Conservation (phyloP, 331 rosid species). For the Rosa hybrid region DNA sequence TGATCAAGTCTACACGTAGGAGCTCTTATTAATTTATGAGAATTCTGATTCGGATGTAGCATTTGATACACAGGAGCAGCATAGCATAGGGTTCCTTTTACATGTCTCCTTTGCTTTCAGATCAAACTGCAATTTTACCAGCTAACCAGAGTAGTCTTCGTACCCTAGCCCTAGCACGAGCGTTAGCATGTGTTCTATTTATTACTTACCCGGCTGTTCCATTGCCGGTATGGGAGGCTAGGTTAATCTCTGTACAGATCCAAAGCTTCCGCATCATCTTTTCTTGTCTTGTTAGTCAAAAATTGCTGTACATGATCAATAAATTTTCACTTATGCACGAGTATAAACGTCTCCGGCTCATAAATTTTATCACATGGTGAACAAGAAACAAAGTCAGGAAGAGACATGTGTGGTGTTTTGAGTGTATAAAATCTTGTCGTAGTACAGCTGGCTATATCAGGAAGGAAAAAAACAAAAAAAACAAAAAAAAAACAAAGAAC, state of each 20-base stretch:
- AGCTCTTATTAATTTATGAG: neutral
- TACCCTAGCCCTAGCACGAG: neutral
- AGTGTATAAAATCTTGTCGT: neutral
- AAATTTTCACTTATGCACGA: neutral
- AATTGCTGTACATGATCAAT: slow-evolving; percentile 8
- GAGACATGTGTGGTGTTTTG: neutral
- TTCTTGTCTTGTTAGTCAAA: neutral
- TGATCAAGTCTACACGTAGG: slow-evolving; percentile 28
- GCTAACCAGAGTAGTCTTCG: neutral
- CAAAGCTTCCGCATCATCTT: neutral
- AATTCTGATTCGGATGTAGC: slow-evolving; percentile 1
- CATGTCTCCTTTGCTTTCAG: slow-evolving; percentile 19
- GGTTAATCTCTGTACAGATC: slow-evolving; percentile 15
- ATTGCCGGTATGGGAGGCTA: neutral
- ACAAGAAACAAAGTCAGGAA: neutral
- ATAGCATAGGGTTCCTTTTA: slow-evolving; percentile 7
- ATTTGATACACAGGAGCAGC: slow-evolving; percentile 15
- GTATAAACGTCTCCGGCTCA: slow-evolving; percentile 1
- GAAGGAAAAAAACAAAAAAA: neutral
- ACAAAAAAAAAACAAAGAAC: neutral
- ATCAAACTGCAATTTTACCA: slow-evolving; percentile 22
- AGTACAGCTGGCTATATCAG: neutral
- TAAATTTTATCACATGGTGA: neutral
- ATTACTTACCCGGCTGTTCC: neutral
- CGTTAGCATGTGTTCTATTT: slow-evolving; percentile 5